Conservation (phyloP, 2,329 filamentous ascomycete genomes). For the Neurospora crassa region DNA sequence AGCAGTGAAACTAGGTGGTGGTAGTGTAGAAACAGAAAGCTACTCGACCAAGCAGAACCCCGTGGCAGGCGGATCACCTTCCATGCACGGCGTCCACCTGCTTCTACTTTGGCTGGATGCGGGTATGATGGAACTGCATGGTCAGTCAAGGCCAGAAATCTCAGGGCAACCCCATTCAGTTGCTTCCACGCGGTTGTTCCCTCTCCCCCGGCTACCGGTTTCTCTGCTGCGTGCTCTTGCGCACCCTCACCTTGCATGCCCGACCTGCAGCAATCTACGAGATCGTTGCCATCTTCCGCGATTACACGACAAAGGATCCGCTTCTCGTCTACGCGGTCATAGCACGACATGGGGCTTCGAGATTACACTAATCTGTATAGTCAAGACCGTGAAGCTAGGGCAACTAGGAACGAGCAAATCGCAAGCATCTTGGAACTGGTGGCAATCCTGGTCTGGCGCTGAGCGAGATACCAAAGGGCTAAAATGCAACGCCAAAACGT, state of each 20-base stretch:
- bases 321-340: not conserved
- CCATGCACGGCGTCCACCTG: not conserved
- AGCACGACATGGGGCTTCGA: not conserved
- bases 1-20: not conserved
- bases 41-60: constrained; percentile 10
- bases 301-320: not conserved
- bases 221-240: constrained; percentile 2
- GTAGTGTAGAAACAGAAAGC: not conserved
- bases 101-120: not conserved
- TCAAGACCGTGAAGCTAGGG: not conserved
- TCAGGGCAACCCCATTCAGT: not conserved
- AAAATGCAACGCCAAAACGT: not conserved
- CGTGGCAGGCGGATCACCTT: constrained; percentile 3
- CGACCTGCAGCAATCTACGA: constrained; percentile 9
- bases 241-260: constrained; percentile 3
- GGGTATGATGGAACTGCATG: not conserved
- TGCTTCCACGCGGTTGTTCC: not conserved
- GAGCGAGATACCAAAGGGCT: not conserved
- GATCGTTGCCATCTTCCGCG: constrained; percentile 1
- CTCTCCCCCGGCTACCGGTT: not conserved
- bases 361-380: not conserved
- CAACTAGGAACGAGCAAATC: not conserved
- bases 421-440: not conserved
- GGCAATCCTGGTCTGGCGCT: not conserved
- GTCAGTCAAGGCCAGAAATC: not conserved